Conservation (phyloP, 495 filamentous ascomycete genomes). For the Saxophila tyrrhenica region DNA sequence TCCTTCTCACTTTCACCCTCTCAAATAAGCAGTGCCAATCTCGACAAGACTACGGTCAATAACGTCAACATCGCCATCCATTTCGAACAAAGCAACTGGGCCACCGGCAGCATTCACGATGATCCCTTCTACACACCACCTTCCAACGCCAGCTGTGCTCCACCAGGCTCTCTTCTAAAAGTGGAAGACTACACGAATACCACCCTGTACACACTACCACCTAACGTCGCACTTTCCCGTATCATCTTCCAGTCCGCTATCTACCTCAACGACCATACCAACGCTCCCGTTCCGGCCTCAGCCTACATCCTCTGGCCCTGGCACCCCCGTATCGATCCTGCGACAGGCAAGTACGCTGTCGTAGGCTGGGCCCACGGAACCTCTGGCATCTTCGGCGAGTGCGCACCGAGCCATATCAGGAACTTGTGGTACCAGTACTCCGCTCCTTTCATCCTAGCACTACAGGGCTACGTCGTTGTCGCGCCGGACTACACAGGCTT, state of each 20-base stretch:
- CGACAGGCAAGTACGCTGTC: constrained; percentile 23
- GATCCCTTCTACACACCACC: constrained; percentile 12
- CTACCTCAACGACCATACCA: constrained; percentile 27
- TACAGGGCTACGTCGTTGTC: constrained; percentile 42
- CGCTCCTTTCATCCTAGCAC: constrained; percentile 36
- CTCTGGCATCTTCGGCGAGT: constrained; percentile 33
- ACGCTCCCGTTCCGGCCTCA: constrained; percentile 37
- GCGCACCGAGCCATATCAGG: constrained; percentile 35
- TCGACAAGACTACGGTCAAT: background rate
- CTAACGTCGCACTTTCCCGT: background rate
- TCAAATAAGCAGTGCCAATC: background rate
- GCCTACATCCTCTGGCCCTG: constrained; percentile 44
- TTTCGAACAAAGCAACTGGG: constrained; percentile 9
- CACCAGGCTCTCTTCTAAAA: constrained; percentile 8
- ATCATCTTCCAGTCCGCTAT: constrained; percentile 35
- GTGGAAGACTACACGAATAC: constrained; percentile 7
- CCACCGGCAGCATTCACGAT: background rate
- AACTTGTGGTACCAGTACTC: constrained; percentile 36
- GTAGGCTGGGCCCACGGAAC: constrained; percentile 47
- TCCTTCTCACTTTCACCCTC: background rate
- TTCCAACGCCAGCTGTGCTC: background rate
- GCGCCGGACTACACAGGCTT: constrained; percentile 46
- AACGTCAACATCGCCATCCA: background rate
- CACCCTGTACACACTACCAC: constrained; percentile 7
- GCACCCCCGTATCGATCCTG: constrained; percentile 17